These are phyloP conservation scores for Hibiscus mutabilis DNA, from an alignment of 345 rosid species.

Conservation along the genomic window DNA sequence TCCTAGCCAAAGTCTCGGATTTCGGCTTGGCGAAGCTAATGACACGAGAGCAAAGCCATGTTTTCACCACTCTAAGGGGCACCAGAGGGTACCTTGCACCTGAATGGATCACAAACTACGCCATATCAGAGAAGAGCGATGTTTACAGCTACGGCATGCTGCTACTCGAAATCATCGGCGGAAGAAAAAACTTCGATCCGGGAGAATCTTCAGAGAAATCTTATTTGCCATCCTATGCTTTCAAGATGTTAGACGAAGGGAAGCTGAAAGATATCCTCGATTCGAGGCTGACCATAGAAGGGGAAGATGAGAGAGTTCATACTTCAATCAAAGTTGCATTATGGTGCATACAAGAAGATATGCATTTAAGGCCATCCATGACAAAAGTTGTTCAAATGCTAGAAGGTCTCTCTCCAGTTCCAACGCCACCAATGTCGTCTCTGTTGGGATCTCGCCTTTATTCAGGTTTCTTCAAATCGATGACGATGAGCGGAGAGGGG, in stretches of 20 bases:
- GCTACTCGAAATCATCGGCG: slow-evolving; percentile 75
- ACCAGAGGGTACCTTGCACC: slow-evolving; percentile 95
- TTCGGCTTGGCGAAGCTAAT: slow-evolving; percentile 89
- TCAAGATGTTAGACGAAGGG: slow-evolving; percentile 90
- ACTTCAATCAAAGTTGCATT: slow-evolving; percentile 66
- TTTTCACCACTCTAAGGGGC: slow-evolving; percentile 83
- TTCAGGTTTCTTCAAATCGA: slow-evolving; percentile 34
- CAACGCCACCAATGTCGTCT: slow-evolving; percentile 56
- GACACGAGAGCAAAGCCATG: slow-evolving; percentile 89
- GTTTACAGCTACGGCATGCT: slow-evolving; percentile 92
- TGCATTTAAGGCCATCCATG: slow-evolving; percentile 76
- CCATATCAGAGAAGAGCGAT: slow-evolving; percentile 90
- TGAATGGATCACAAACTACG: slow-evolving; percentile 91
- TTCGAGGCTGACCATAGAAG: slow-evolving; percentile 35
- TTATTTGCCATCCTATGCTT: slow-evolving; percentile 80
- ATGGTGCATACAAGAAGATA: slow-evolving; percentile 95
- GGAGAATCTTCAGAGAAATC: slow-evolving; percentile 62
- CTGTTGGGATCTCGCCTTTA: slow-evolving; percentile 55
- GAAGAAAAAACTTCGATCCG: slow-evolving; percentile 72
- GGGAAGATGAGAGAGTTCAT: slow-evolving; percentile 39
- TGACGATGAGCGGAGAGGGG: slow-evolving; percentile 42
- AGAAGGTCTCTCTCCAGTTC: slow-evolving; percentile 64
- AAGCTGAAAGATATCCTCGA: slow-evolving; percentile 62
- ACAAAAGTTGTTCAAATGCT: slow-evolving; percentile 89
- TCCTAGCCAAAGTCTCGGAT: slow-evolving; percentile 85